Conservation (phyloP, 192 early-diverging fungal species). For the Spizellomyces punctatus region DNA sequence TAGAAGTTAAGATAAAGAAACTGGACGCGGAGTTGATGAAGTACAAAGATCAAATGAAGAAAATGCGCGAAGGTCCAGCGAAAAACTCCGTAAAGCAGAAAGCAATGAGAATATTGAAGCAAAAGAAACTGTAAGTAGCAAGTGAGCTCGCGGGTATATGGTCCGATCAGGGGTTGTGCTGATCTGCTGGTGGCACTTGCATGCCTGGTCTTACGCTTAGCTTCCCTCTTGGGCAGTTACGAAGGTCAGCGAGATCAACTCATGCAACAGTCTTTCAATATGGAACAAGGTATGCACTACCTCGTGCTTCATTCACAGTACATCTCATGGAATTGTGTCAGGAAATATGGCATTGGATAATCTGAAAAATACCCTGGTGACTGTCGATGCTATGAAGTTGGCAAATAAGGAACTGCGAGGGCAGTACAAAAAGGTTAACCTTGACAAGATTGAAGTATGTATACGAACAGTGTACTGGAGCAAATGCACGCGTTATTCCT, state of each 20-base stretch:
- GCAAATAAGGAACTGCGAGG: constrained; percentile 95
- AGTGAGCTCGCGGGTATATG: background rate
- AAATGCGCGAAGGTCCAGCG: constrained; percentile 68
- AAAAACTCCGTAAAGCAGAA: constrained; percentile 89
- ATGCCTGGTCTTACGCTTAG: background rate
- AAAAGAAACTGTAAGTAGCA: constrained; percentile 78
- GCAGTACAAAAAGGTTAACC: constrained; percentile 93
- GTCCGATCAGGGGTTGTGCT: background rate
- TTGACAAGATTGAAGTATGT: constrained; percentile 91
- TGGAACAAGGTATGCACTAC: constrained; percentile 83
- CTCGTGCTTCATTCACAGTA: constrained; percentile 30
- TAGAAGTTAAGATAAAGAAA: constrained; percentile 93
- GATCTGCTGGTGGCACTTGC: background rate
- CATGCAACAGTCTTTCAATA: constrained; percentile 97
- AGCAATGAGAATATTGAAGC: constrained; percentile 88
- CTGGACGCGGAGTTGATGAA: constrained; percentile 90
- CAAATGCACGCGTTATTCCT: background rate
- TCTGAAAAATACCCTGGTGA: constrained; percentile 93
- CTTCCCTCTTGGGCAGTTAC: constrained; percentile 52
- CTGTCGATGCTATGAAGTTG: constrained; percentile 94
- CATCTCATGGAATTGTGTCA: constrained; percentile 4
- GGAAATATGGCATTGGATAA: constrained; percentile 85
- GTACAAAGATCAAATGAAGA: constrained; percentile 92
- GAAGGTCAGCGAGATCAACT: constrained; percentile 94
- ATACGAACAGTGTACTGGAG: background rate